Percentiles rank a stretch among this genome's conserved stretches.
Conservation (phyloP, 2,329 filamentous ascomycete species). For the Alternaria postmessia region DNA sequence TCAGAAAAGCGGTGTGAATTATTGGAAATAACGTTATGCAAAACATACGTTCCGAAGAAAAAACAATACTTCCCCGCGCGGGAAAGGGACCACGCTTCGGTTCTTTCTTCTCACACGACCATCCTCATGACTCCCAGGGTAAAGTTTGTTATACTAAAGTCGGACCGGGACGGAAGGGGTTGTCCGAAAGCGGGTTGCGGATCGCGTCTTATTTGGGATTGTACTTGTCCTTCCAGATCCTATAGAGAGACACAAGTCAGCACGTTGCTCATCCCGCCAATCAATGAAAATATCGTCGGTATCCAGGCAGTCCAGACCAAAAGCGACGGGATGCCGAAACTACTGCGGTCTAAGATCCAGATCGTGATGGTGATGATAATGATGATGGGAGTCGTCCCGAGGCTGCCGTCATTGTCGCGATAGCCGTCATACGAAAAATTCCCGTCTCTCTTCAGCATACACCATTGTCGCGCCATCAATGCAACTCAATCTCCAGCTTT, state of each 20-base stretch:
- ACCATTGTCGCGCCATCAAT: slow-evolving; percentile 20
- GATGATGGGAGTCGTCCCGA: background rate
- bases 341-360: slow-evolving; percentile 12
- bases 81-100: background rate
- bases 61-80: slow-evolving; percentile 1
- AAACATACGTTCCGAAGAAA: background rate
- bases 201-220: slow-evolving; percentile 56
- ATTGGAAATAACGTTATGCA: slow-evolving; percentile 7
- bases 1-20: background rate
- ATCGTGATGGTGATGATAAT: slow-evolving; percentile 5
- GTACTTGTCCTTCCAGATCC: slow-evolving; percentile 99
- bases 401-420: slow-evolving; percentile 16
- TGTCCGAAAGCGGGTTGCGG: slow-evolving; percentile 6
- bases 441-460: slow-evolving; percentile 10
- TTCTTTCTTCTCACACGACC: slow-evolving; percentile 1
- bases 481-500: slow-evolving; percentile 20
- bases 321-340: slow-evolving; percentile 12
- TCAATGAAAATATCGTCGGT: slow-evolving; percentile 6
- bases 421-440: slow-evolving; percentile 9
- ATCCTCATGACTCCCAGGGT: slow-evolving; percentile 13
- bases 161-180: slow-evolving; percentile 4
- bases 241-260: slow-evolving; percentile 52
- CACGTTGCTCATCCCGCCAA: slow-evolving; percentile 28
- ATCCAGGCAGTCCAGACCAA: slow-evolving; percentile 1
- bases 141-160: background rate